A percentile compares a stretch with the other conserved stretches of the same genome.
Conservation (phyloP, 176 grass and related monocot species). For the Aegilops sharonensis region DNA sequence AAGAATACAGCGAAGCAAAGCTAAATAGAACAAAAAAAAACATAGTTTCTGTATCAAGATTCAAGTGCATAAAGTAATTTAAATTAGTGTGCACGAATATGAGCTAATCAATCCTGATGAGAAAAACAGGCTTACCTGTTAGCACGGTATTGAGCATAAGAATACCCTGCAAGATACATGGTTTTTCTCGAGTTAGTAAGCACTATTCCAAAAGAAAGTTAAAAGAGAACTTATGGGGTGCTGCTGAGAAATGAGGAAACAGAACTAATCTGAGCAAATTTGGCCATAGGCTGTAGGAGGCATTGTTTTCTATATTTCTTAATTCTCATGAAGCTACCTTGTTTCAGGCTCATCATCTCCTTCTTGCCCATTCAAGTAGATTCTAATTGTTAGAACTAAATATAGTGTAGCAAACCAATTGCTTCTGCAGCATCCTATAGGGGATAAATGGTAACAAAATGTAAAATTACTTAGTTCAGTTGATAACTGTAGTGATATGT, state of each 20-base stretch:
- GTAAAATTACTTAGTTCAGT: not conserved
- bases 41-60: not conserved
- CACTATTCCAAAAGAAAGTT: not conserved
- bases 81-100: not conserved
- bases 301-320: not conserved
- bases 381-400: not conserved
- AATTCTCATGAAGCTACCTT: not conserved
- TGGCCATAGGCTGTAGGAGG: not conserved
- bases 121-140: constrained; percentile 60
- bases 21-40: not conserved
- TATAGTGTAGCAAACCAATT: not conserved
- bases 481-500: not conserved
- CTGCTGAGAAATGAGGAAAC: not conserved
- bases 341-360: not conserved
- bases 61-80: not conserved
- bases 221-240: not conserved
- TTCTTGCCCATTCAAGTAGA: not conserved
- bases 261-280: not conserved
- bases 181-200: constrained; percentile 14
- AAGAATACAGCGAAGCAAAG: not conserved
- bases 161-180: constrained; percentile 72
- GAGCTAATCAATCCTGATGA: not conserved
- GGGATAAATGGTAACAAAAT: not conserved
- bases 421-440: not conserved
- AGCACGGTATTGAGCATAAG: constrained; percentile 96